Evolutionary conservation across 75 land plant genomes (phyloP), one percentile per base, ranked within the genome.

Genomic region (Chamaecyparis obtusa): DNA sequence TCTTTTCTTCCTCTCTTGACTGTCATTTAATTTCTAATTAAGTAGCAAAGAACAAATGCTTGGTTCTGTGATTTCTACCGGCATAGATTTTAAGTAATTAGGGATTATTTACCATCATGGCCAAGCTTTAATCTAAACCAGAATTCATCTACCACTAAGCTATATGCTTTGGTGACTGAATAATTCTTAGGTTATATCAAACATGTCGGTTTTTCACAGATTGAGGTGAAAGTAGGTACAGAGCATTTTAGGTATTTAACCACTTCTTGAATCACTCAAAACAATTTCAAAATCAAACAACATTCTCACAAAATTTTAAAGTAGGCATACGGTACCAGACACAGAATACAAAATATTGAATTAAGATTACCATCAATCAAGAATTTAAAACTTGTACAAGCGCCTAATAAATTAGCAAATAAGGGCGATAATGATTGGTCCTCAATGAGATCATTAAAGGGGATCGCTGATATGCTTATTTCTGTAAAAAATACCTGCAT

Each of bases 401-500:
- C 0, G 69, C 30, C 9, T 24, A 64, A 24, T 6, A 64, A 64
- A 24, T 64, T 64, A 21, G 69, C 27, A 5, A 64, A 64, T 21
- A 64, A 6, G 8, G 69, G n/a, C 69, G 24, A 24, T 64, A 7
- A 64, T 21, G 27, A 27, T 24, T 5, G 69, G 1, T 64, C 69
- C 30, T 64, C 30, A 64, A 64, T 64, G 69, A 7, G 69, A 24
- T 24, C 69, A 24, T 21, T 27, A 24, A 24, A 64, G 30, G 24
- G 69, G 24, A 51, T 51, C 16, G 55, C 16, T 64, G 7, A 27
- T 64, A 27, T 8, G 27, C 69, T 24, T 64, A 27, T 64, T 64
- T 27, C 69, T 64, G 5, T 21, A 74, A 74, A 74, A 32, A 16
- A 74, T 74, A 74, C 89, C 85, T 88, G 89, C 94, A 93, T 91